Conservation (phyloP, 169 alveolate species). For the Cryptosporidium andersoni region DNA sequence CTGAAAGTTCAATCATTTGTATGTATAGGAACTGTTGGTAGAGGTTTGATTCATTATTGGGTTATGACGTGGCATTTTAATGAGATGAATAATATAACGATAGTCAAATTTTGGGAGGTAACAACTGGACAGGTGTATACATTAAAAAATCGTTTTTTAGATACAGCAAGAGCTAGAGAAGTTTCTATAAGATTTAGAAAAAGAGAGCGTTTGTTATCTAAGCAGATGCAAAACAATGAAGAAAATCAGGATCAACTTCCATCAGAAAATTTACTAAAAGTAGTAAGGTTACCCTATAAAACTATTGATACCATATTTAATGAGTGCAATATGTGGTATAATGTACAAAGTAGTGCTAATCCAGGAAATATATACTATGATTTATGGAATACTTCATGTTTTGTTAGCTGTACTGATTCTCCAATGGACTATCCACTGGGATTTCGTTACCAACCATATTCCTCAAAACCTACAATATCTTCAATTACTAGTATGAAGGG, state of each 20-base stretch:
- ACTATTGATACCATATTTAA: conserved; percentile 80
- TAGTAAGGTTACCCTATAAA: conserved; percentile 76
- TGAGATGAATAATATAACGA: conserved; percentile 71
- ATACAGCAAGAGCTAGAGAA: conserved; percentile 59
- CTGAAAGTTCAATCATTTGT: conserved; percentile 80
- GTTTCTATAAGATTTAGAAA: conserved; percentile 54
- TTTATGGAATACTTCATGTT: conserved; percentile 72
- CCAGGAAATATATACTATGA: conserved; percentile 80
- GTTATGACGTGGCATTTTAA: conserved; percentile 75
- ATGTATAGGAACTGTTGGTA: conserved; percentile 79
- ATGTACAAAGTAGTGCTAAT: conserved; percentile 76
- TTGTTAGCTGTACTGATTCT: conserved; percentile 76
- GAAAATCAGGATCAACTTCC: conserved; percentile 52
- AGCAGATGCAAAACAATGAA: neutral
- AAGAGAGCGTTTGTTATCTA: conserved; percentile 51
- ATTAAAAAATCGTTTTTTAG: conserved; percentile 74
- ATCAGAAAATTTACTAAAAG: conserved; percentile 71
- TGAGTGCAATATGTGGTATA: conserved; percentile 80
- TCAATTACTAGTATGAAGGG: conserved; percentile 21
- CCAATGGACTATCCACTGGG: conserved; percentile 58
- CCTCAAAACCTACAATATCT: conserved; percentile 10
- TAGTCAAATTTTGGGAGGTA: conserved; percentile 80
- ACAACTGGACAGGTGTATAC: conserved; percentile 79
- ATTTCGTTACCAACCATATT: conserved; percentile 39
- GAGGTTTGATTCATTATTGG: conserved; percentile 80